Evolutionary conservation across 352 stramenopile genomes (phyloP).

Genomic region (Phytopythium helicoides): DNA sequence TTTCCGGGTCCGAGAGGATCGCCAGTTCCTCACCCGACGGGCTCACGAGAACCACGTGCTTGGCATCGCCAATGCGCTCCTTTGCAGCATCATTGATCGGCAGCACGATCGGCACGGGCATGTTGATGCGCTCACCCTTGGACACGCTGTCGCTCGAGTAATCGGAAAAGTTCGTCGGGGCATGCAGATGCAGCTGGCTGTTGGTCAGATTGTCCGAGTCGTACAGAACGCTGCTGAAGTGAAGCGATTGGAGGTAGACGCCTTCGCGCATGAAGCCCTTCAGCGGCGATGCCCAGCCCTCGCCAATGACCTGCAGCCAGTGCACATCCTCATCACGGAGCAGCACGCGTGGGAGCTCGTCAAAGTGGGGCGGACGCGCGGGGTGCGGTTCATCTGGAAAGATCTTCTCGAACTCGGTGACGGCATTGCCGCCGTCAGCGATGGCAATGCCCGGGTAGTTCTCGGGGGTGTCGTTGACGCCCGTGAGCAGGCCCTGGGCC

Average conservation of each 20-base stretch:
- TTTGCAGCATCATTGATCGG: slow-evolving; percentile 94
- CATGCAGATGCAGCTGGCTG: slow-evolving; percentile 74
- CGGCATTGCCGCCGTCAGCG: slow-evolving; percentile 87
- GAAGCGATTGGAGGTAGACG: slow-evolving; percentile 94
- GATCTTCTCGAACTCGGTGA: slow-evolving; percentile 49
- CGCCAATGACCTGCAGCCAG: slow-evolving; percentile 97
- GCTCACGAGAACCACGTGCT: slow-evolving; percentile 91
- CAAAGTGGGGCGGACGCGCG: slow-evolving; percentile 24
- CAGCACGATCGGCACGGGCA: slow-evolving; percentile 97
- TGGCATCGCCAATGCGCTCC: slow-evolving; percentile 72
- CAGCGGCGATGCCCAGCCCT: slow-evolving; percentile 96
- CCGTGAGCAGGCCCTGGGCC: slow-evolving; percentile 56
- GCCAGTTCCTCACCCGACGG: slow-evolving; percentile 94
- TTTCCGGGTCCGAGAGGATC: slow-evolving; percentile 93
- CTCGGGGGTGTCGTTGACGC: slow-evolving; percentile 42
- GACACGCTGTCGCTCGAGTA: slow-evolving; percentile 88
- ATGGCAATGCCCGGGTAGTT: slow-evolving; percentile 78
- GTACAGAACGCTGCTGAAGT: slow-evolving; percentile 97
- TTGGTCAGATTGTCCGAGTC: slow-evolving; percentile 96
- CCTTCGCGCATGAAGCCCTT: slow-evolving; percentile 98
- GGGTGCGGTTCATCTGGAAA: slow-evolving; percentile 48
- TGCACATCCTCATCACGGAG: slow-evolving; percentile 98
- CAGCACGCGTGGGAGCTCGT: slow-evolving; percentile 88
- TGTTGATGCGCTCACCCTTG: slow-evolving; percentile 89
- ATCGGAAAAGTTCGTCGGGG: slow-evolving; percentile 91